Base-by-base conservation (phyloP, 768 basidiomycete genomes). In the Tubosaeta sp. region DNA sequence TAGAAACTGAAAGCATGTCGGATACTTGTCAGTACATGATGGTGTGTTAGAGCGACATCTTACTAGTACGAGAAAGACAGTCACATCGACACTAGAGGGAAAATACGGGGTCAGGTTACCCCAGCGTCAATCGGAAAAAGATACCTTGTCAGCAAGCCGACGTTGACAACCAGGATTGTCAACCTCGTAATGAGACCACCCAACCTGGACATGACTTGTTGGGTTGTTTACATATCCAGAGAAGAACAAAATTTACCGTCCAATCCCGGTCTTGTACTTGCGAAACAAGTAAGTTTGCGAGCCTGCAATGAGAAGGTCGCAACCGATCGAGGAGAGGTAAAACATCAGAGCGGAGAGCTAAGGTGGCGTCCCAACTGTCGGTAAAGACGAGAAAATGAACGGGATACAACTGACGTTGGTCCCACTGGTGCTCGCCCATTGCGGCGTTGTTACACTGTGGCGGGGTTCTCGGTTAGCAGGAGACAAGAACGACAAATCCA, bases 141-240 rank as follows among this genome's bases (percentile, higher is more conserved):
- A n/a, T 54, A 71, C 69, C 70, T 69, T 27, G 69, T 72, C 42
- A 71, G 32, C 44, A 71, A 51, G 14, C 69, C 69, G 2, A 71
- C 71, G 32, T 71, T 71, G 46, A 71, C 55, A 14, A 71, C 69
- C 22, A 71, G 48, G 12, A 71, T 44, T 4, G 66, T 71, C 41
- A 71, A 31, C 29, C 56, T 69, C 24, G 66, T 67, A 19, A 71
- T 68, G 2, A 71, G 62, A 34, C 65, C 52, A 1, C 70, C 66
- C 31, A 71, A 49, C 27, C 71, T 68, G 24, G 19, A 38, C 24
- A 4, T 14, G n/a, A 48, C 24, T 19, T 2, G 32, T 55, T 12
- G 18, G 18, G 6, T 11, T 4, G 11, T 11, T 43, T 42, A 6
- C 24, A 3, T 43, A 8, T 30, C 13, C 16, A 14, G 29, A 35